A percentile compares a stretch with the other conserved stretches of the same genome.
These are phyloP conservation scores for Mimosa pudica DNA, from an alignment of 306 rosid species.

Conservation along the genomic window DNA sequence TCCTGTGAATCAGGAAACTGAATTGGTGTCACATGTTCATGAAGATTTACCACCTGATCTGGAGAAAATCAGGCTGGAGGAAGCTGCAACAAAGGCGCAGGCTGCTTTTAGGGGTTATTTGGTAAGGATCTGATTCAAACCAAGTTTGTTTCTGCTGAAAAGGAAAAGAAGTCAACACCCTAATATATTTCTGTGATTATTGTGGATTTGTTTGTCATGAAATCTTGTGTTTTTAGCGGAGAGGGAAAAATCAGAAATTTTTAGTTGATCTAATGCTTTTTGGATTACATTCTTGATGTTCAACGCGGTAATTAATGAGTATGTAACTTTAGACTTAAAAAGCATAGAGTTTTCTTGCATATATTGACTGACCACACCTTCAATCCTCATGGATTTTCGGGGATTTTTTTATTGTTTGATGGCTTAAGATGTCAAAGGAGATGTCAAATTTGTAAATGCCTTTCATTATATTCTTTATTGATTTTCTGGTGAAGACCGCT, in stretches of 20 bases:
- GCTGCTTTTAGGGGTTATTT: slow-evolving; percentile 98
- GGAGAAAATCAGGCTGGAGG: slow-evolving; percentile 70
- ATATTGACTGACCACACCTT: not conserved
- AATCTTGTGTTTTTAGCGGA: slow-evolving; percentile 21
- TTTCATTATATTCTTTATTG: slow-evolving; percentile 9
- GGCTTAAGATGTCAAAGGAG: slow-evolving; percentile 1
- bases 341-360: not conserved
- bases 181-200: not conserved
- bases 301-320: slow-evolving; percentile 1
- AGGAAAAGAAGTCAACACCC: not conserved
- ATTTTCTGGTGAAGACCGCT: slow-evolving; percentile 21
- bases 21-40: slow-evolving; percentile 47
- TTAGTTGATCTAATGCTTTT: slow-evolving; percentile 19
- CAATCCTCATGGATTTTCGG: not conserved
- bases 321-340: slow-evolving; percentile 10
- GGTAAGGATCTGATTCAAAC: slow-evolving; percentile 49
- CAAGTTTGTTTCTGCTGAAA: not conserved
- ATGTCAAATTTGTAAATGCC: slow-evolving; percentile 8
- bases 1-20: slow-evolving; percentile 58
- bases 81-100: slow-evolving; percentile 90
- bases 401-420: slow-evolving; percentile 9
- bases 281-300: slow-evolving; percentile 5
- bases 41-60: slow-evolving; percentile 62
- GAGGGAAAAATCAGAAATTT: not conserved
- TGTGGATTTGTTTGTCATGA: slow-evolving; percentile 8